phyloP scores from a whole-genome alignment of 345 rosid species.

The Eucalyptus melliodora region DNA sequence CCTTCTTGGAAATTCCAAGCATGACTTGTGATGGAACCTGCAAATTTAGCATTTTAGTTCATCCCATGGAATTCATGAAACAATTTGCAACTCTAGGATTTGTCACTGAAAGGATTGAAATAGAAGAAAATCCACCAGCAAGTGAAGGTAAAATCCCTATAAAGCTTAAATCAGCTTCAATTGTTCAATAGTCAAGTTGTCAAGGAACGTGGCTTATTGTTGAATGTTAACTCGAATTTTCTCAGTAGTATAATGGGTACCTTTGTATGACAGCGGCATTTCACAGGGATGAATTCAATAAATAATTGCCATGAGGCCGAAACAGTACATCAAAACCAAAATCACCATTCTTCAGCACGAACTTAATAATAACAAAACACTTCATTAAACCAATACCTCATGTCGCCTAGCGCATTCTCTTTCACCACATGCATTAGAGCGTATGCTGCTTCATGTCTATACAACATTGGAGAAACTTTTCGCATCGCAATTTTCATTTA shows the following conservation, averaged over 20 bases:
- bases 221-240: neutral
- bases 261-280: neutral
- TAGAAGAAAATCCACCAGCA: neutral
- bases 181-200: neutral
- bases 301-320: neutral
- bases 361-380: neutral
- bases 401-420: neutral
- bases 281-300: neutral
- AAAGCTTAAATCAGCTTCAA: neutral
- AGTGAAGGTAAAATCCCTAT: neutral
- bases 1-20: slow-evolving; percentile 72
- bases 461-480: neutral
- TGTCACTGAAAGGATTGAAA: neutral
- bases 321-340: neutral
- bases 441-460: neutral
- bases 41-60: neutral
- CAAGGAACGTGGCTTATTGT: neutral
- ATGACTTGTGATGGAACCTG: slow-evolving; percentile 87
- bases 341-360: neutral
- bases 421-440: neutral
- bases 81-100: neutral
- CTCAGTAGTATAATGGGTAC: neutral
- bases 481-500: neutral
- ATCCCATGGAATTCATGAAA: neutral
- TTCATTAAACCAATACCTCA: neutral